Conservation (phyloP, 2,329 filamentous ascomycete genomes). For the Coniochaeta prunicola region DNA sequence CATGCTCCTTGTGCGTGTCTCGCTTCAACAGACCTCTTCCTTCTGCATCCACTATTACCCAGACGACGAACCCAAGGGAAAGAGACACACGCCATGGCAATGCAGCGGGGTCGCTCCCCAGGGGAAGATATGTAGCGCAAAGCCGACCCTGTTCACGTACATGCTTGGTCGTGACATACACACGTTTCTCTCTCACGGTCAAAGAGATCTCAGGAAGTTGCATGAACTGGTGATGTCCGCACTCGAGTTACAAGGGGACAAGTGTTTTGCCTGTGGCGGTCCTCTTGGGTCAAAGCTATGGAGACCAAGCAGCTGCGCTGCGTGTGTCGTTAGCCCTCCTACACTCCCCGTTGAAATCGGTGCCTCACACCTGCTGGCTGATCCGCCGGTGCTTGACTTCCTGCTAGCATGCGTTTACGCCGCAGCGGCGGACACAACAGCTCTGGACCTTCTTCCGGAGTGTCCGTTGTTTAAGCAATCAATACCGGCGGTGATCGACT, state of each 20-base stretch:
- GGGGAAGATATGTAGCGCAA: conserved; percentile 9
- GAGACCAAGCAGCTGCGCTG: conserved; percentile 13
- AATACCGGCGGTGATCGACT: conserved; percentile 10
- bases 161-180: conserved; percentile 11
- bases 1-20: conserved; percentile 14
- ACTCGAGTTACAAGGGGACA: conserved; percentile 8
- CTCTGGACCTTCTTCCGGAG: conserved; percentile 9
- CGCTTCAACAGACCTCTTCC: background rate
- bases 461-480: conserved; percentile 8
- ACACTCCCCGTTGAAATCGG: conserved; percentile 8
- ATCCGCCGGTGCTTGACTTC: conserved; percentile 15
- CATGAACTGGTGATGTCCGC: conserved; percentile 8
- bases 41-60: conserved; percentile 16
- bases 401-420: conserved; percentile 13
- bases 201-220: conserved; percentile 4
- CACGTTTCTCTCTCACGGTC: conserved; percentile 5
- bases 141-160: conserved; percentile 13
- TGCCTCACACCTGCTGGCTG: conserved; percentile 10
- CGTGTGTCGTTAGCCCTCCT: background rate
- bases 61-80: conserved; percentile 5
- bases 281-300: conserved; percentile 7
- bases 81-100: conserved; percentile 2
- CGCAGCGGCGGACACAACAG: conserved; percentile 6
- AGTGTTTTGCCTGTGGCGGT: conserved; percentile 11
- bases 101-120: conserved; percentile 3